Evolutionary conservation across 768 basidiomycete species (phyloP).

Genomic region (Paxillus involutus): DNA sequence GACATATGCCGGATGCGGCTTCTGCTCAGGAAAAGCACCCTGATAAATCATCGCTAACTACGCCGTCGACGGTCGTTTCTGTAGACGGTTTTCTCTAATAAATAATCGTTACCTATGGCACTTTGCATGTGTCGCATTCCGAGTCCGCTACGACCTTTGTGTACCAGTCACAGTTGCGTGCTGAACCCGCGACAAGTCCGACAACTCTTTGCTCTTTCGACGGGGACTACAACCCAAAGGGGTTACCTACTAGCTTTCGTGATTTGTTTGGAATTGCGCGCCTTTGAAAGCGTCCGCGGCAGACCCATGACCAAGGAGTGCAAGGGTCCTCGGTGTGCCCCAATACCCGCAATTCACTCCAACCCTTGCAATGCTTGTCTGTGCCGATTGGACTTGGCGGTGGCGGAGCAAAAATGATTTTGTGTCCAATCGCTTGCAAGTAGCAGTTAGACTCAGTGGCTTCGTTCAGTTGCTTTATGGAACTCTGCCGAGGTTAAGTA

Average conservation of each 20-base stretch:
- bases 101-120: background rate
- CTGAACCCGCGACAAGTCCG: constrained; percentile 8
- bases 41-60: constrained; percentile 9
- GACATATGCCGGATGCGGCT: background rate
- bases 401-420: background rate
- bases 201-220: background rate
- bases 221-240: background rate
- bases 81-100: constrained; percentile 21
- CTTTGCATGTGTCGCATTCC: background rate
- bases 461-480: background rate
- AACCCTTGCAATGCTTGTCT: too few relatives aligned
- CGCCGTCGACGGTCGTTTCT: constrained; percentile 18
- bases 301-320: constrained; percentile 18
- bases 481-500: too few relatives aligned
- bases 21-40: constrained; percentile 24
- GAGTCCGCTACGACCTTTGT: too few relatives aligned
- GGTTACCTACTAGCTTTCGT: background rate
- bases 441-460: background rate
- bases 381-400: too few relatives aligned
- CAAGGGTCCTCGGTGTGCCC: too few relatives aligned
- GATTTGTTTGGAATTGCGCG: constrained; percentile 1
- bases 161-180: too few relatives aligned
- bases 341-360: too few relatives aligned
- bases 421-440: background rate
- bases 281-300: constrained; percentile 4